A percentile compares a stretch with the other conserved stretches of the same genome.
Evolutionary conservation across 2,329 filamentous ascomycete genomes (phyloP).

Genomic region (Aspergillus pseudoterreus): DNA sequence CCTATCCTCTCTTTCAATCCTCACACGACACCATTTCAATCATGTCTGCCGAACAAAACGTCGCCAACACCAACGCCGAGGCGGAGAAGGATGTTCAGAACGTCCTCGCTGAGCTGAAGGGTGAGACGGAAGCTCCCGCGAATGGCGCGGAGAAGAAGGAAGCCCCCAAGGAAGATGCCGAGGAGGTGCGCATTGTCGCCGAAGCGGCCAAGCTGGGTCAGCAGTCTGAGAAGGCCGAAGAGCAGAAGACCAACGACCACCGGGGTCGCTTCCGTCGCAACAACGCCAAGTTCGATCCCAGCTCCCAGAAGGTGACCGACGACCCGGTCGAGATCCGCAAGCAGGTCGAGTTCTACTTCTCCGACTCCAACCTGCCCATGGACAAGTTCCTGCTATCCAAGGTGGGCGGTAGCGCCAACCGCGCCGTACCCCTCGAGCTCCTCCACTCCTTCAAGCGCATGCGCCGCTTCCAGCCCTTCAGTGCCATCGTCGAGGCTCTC

Average conservation of each 20-base stretch:
- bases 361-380: constrained; percentile 80
- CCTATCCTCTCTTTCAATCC: neutral
- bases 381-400: constrained; percentile 83
- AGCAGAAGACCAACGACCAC: constrained; percentile 25
- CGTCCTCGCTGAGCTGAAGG: constrained; percentile 44
- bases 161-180: constrained; percentile 26
- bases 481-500: constrained; percentile 76
- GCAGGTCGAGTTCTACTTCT: constrained; percentile 97
- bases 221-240: constrained; percentile 35
- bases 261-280: constrained; percentile 39
- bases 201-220: constrained; percentile 35
- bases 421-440: constrained; percentile 68
- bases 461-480: constrained; percentile 87
- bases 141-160: constrained; percentile 19
- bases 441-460: constrained; percentile 92
- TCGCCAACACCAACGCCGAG: constrained; percentile 34
- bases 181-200: constrained; percentile 37
- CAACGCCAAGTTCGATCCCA: constrained; percentile 69
- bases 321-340: constrained; percentile 78
- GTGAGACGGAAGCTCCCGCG: constrained; percentile 19
- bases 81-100: constrained; percentile 47
- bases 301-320: constrained; percentile 63
- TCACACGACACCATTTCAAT: neutral
- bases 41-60: constrained; percentile 40
- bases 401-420: constrained; percentile 72